Base-by-base conservation (phyloP, 495 filamentous ascomycete species). In the Hyaloscypha bicolor region DNA sequence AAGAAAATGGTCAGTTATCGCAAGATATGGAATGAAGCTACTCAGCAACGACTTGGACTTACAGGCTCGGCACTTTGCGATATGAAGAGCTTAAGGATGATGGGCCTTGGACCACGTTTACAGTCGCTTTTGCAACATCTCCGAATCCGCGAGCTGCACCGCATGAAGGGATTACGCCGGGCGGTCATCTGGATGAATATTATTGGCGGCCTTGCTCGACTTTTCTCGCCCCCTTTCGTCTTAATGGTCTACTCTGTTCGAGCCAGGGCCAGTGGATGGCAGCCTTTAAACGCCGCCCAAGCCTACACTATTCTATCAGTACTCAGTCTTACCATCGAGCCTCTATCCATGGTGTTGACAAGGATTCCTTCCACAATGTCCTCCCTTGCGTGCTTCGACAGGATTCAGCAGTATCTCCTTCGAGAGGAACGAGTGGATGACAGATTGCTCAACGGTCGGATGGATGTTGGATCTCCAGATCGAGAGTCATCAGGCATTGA, bases 61-160 rank as follows among this genome's bases (percentile, higher is more conserved):
- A 82, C 77, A 4, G 68, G 77, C 5, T 64, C 59, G 25, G 75
- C 82, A 74, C 70, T 83, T 0, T 65, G 73, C 25, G 73, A 76
- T 30, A 82, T 83, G 70, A 79, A 80, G 62, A 67, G 71, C 14
- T 73, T 84, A 35, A 80, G 83, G 62, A 81, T 82, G 77, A 68
- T 82, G 6, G 79, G 78, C 0, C 62, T 81, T 0, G 60, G 65
- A 2, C 60, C 62, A 0, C 70, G 66, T 12, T 22, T 81, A 12
- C 65, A 58, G 12, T 16, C 69, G 72, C 56, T 22, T 73, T 52
- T 53, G 65, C 65, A 73, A 61, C 3, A 70, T 70, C 30, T 55
- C 66, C 19, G 56, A 42, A 55, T 74, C 71, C 31, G 64, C 67
- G 58, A 66, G 35, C 22, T 59, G 70, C 32, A 55, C 72, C 14